Evolutionary conservation across 2,329 filamentous ascomycete genomes (phyloP).

Genomic region (Camptophora hylomeconis): DNA sequence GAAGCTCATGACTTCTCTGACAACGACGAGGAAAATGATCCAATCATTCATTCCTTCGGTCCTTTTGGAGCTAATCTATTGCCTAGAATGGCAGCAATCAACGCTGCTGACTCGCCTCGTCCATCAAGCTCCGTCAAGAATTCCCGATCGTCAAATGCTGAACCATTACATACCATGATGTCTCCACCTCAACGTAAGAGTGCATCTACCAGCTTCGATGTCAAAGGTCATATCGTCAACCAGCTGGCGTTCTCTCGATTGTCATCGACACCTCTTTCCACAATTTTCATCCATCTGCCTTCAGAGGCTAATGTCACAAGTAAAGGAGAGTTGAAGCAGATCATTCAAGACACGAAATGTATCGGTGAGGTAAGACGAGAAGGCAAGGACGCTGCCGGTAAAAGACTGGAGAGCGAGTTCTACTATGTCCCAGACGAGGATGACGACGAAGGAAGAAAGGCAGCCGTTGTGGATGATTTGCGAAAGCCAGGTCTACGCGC

Average conservation of each 20-base stretch:
- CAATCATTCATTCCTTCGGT: constrained; percentile 81
- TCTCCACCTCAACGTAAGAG: constrained; percentile 22
- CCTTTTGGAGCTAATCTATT: constrained; percentile 78
- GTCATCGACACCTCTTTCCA: constrained; percentile 79
- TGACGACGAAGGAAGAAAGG: constrained; percentile 60
- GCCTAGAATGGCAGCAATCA: constrained; percentile 68
- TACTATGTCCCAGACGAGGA: constrained; percentile 91
- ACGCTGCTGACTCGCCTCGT: constrained; percentile 48
- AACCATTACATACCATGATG: constrained; percentile 23
- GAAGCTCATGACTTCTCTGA: constrained; percentile 49
- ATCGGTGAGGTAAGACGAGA: constrained; percentile 80
- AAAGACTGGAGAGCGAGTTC: constrained; percentile 87
- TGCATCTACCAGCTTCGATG: constrained; percentile 26
- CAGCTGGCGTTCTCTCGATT: constrained; percentile 90
- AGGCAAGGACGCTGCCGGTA: constrained; percentile 92
- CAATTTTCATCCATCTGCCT: constrained; percentile 78
- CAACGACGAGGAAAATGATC: constrained; percentile 87
- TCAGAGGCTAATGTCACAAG: constrained; percentile 35
- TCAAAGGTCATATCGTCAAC: constrained; percentile 76
- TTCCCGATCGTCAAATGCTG: constrained; percentile 20
- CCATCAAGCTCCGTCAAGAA: constrained; percentile 11
- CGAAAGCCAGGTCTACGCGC: constrained; percentile 78
- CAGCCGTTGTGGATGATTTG: constrained; percentile 73
- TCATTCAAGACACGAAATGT: constrained; percentile 63
- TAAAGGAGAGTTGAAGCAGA: constrained; percentile 50